Base-by-base conservation (phyloP, 352 stramenopile species). In the Globisporangium acanthophoron region DNA sequence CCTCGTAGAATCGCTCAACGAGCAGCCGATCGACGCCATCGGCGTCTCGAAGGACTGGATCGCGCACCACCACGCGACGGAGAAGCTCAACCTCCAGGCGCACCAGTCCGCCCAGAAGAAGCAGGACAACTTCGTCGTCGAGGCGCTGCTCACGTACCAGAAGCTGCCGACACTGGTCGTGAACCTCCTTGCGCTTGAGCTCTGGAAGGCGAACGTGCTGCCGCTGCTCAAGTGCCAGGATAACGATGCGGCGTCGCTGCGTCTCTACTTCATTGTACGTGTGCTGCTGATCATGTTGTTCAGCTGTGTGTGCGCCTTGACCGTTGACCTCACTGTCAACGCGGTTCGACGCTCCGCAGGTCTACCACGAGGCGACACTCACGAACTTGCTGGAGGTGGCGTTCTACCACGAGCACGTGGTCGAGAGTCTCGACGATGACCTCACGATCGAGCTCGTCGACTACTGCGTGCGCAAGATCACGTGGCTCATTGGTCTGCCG, bases 1-100 rank as follows among this genome's bases (percentile, higher is more conserved):
- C 56, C 70, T 94, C 45, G 74, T 97, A n/a, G 84, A 96, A 59
- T 61, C 66, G 13, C 61, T 97, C 20, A 46, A 65, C 27, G 67
- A 81, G 39, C 77, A 95, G 61, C 63, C 68, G 0, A 47, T 91
- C 2, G 74, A 88, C 7, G 58, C 65, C 5, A 80, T 97, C 49
- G 90, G 89, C 3, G 37, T 53, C 21, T 69, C 65, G 7, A 66
- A 64, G 3, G 58, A 74, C 47, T 98, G 93, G 90, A 80, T 98
- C 43, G 54, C 82, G 33, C 78, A 98, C 60, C 90, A 98, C 64
- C 68, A 92, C 49, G 59, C 59, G 11, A 74, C 98, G 52, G 87
- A 98, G 64, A 97, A 97, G 64, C 67, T 98, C 48, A 98, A 98
- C 56, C 52, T 97, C 11, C 92, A 98, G 63, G 87, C 90, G 31